These are phyloP conservation scores for Erythrophleum fordii DNA, from an alignment of 306 rosid genomes.

Conservation along the genomic window DNA sequence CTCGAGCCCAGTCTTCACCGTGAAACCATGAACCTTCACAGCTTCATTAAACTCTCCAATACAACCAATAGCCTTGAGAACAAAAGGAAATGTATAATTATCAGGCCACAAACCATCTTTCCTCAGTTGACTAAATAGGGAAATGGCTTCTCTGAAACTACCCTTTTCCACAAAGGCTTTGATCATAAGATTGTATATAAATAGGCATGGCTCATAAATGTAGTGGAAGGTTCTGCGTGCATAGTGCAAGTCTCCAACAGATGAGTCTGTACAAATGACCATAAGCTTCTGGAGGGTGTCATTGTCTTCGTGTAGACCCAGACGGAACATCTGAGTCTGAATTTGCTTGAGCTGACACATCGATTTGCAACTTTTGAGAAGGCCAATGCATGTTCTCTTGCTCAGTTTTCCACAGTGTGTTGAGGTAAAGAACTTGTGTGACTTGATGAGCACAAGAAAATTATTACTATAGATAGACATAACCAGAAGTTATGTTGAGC, in stretches of 20 bases:
- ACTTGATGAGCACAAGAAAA: conserved; percentile 28
- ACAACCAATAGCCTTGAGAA: conserved; percentile 64
- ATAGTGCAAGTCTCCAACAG: conserved; percentile 50
- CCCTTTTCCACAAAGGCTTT: conserved; percentile 50
- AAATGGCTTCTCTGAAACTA: conserved; percentile 47
- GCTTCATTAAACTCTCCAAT: conserved; percentile 52
- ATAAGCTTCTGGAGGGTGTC: conserved; percentile 59
- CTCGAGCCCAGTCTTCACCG: conserved; percentile 56
- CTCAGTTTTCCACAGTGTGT: conserved; percentile 1
- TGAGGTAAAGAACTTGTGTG: not conserved
- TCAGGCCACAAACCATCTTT: conserved; percentile 59
- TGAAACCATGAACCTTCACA: conserved; percentile 66
- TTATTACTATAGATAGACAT: conserved; percentile 6
- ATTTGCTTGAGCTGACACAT: conserved; percentile 66
- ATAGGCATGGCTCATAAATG: conserved; percentile 54
- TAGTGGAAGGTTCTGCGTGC: conserved; percentile 51
- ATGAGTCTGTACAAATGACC: conserved; percentile 52
- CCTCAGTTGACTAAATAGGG: conserved; percentile 56
- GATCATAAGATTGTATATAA: conserved; percentile 62
- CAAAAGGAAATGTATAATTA: conserved; percentile 78
- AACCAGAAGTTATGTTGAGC: not conserved
- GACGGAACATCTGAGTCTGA: conserved; percentile 52
- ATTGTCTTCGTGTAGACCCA: conserved; percentile 63
- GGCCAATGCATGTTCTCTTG: conserved; percentile 45
- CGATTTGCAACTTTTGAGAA: conserved; percentile 63